Percentiles rank a stretch among this genome's conserved stretches.
Conservation (phyloP, 2,329 filamentous ascomycete genomes). For the Aschersonia sp. region DNA sequence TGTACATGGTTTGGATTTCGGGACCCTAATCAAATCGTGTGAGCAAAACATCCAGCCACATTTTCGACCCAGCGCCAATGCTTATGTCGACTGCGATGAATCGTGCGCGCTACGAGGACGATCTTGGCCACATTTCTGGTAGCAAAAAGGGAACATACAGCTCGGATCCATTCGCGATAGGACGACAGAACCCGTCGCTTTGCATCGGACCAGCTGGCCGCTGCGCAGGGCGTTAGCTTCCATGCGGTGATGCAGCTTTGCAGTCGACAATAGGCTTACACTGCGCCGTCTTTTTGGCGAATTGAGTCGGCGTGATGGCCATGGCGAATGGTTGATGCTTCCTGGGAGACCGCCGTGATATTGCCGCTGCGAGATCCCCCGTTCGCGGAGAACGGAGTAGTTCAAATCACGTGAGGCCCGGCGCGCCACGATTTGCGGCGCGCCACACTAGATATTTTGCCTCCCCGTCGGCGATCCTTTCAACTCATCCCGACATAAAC, state of each 20-base stretch:
- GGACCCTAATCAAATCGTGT: conserved; percentile 49
- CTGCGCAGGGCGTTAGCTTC: conserved; percentile 36
- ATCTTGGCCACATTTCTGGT: background rate
- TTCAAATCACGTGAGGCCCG: no score
- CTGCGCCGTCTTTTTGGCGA: conserved; percentile 66
- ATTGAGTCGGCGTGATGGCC: conserved; percentile 87
- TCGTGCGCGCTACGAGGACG: background rate
- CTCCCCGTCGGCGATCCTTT: no score
- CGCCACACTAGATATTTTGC: no score
- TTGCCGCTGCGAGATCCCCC: conserved; percentile 2
- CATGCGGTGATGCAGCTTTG: background rate
- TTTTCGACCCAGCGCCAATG: no score
- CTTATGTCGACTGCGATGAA: no score
- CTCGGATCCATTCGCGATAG: conserved; percentile 92
- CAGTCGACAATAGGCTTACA: conserved; percentile 37
- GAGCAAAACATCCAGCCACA: conserved; percentile 1
- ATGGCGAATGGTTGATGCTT: conserved; percentile 39
- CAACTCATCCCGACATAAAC: no score
- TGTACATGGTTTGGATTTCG: conserved; percentile 96
- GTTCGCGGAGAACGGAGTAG: no score
- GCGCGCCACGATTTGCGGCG: no score
- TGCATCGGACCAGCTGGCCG: conserved; percentile 79
- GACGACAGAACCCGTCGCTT: conserved; percentile 73
- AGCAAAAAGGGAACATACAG: conserved; percentile 49
- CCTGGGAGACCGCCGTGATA: conserved; percentile 12